Base-by-base conservation (phyloP, 352 stramenopile species). In the Phytopythium oedochilum region DNA sequence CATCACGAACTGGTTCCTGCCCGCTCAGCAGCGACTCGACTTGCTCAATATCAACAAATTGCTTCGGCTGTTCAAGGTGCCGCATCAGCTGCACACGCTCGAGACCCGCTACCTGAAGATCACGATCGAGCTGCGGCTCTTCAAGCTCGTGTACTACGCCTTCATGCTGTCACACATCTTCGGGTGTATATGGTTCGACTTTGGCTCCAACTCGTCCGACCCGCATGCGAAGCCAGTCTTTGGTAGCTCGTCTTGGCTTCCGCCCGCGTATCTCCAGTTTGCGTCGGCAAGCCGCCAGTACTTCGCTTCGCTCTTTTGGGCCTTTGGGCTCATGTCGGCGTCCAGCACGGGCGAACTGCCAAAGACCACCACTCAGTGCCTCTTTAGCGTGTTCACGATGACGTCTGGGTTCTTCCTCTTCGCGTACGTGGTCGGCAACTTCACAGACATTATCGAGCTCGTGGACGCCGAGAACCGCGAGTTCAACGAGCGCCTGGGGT, bases 141-240 rank as follows among this genome's bases (percentile, higher is more conserved):
- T 78, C 60, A 84, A 84, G 66, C 63, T 84, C 1, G 35, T 81
- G 15, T 84, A 81, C 57, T 81, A 84, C 55, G 74, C 70, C 8
- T 79, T 79, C 40, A 49, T 84, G 22, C 57, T 84, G 3, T 61
- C 70, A 4, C 73, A 84, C 56, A 57, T 81, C 25, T 75, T 84
- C 28, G 73, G 73, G 9, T 84, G 65, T 50, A 68, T 78, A 25
- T 84, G 70, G 54, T 84, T 77, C 49, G 68, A 84, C 47, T 84
- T 84, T 57, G 72, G 66, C 1, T 70, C 71, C 5, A 65, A 75
- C 26, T 60, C 66, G 9, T 81, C 71, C 18, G 8, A 46, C 10
- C 15, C 29, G 5, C 3, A 36, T 12, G 46, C n/a, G 26, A 12
- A 61, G 15, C 31, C 61, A 2, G 20, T 35, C 1, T 81, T 81